A percentile compares a stretch with the other conserved stretches of the same genome.
phyloP scores from a whole-genome alignment of 768 basidiomycete species.

The Phaffia tasmanica region DNA sequence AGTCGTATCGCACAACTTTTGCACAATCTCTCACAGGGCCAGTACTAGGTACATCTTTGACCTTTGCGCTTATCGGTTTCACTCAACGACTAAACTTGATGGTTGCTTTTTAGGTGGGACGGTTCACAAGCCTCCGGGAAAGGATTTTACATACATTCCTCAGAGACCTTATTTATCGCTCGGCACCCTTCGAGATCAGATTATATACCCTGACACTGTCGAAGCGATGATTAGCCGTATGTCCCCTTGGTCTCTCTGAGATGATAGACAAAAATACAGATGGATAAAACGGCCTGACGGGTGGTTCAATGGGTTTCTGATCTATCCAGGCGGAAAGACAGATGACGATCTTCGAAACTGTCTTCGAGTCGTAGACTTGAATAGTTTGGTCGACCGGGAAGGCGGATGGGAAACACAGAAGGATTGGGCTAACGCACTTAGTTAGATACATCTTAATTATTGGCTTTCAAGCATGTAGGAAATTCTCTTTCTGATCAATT shows the following conservation, averaged over 20 bases:
- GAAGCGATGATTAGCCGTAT: constrained; percentile 64
- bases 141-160: constrained; percentile 85
- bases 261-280: neutral
- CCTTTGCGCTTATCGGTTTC: neutral
- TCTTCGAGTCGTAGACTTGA: constrained; percentile 71
- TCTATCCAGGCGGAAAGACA: constrained; percentile 50
- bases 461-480: too few relatives aligned
- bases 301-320: neutral
- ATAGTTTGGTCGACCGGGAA: constrained; percentile 74
- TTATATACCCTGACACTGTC: constrained; percentile 85
- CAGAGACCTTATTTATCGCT: constrained; percentile 90
- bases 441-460: constrained; percentile 47
- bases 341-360: constrained; percentile 65
- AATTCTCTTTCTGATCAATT: too few relatives aligned
- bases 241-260: constrained; percentile 33
- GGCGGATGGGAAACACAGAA: constrained; percentile 87
- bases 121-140: constrained; percentile 77
- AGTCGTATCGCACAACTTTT: neutral
- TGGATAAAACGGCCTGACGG: neutral
- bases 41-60: neutral
- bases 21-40: neutral
- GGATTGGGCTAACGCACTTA: constrained; percentile 54
- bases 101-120: constrained; percentile 46
- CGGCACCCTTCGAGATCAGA: constrained; percentile 87
- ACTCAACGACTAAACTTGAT: neutral